These are phyloP conservation scores for Diaporthe australafricana DNA, from an alignment of 2,329 filamentous ascomycete species.

Conservation along the genomic window DNA sequence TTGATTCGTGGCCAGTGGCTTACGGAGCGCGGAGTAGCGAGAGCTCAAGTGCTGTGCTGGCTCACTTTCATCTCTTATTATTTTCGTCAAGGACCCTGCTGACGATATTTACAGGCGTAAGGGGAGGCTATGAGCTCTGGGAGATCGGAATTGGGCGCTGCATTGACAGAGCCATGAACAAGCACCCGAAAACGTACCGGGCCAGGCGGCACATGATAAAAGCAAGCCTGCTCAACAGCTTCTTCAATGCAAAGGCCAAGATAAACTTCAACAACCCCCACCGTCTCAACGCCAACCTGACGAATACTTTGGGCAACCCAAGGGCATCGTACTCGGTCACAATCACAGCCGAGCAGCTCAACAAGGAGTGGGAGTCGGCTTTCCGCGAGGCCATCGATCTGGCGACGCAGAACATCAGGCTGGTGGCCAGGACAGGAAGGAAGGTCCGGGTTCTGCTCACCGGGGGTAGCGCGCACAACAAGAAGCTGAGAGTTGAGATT, in stretches of 20 bases:
- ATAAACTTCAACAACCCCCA: not conserved
- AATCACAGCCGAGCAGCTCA: not conserved
- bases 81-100: not conserved
- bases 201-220: not conserved
- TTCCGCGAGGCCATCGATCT: slow-evolving; percentile 13
- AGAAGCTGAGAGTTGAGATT: not conserved
- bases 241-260: not conserved
- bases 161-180: not conserved
- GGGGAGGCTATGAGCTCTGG: slow-evolving; percentile 24
- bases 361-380: not conserved
- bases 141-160: slow-evolving; percentile 1
- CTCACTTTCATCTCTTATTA: too few species aligned
- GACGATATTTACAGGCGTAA: not conserved
- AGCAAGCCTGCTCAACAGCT: not conserved
- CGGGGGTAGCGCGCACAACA: slow-evolving; percentile 2
- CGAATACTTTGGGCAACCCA: not conserved
- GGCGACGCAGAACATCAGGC: not conserved
- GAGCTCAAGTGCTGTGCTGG: not conserved
- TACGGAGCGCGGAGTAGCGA: not conserved
- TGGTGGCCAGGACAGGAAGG: not conserved
- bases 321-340: not conserved
- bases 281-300: not conserved
- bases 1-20: not conserved
- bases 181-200: not conserved
- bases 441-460: not conserved